Conservation (phyloP, 805 yeast genomes). For the Candida michaelii region DNA sequence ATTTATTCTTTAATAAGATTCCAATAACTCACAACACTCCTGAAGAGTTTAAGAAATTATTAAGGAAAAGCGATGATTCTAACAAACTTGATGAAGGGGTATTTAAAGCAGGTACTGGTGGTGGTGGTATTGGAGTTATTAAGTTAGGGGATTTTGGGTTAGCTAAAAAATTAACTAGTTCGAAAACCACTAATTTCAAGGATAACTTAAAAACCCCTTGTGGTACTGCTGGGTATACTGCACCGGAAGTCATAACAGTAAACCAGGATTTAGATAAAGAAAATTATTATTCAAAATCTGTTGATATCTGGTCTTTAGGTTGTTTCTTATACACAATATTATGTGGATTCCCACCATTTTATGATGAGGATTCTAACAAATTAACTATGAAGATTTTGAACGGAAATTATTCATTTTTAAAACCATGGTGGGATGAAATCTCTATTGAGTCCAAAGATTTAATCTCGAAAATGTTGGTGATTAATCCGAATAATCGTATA, state of each 20-base stretch:
- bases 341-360: slow-evolving; percentile 76
- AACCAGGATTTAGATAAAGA: slow-evolving; percentile 22
- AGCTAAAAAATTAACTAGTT: slow-evolving; percentile 50
- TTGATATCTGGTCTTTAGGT: slow-evolving; percentile 74
- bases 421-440: slow-evolving; percentile 91
- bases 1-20: slow-evolving; percentile 61
- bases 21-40: slow-evolving; percentile 42
- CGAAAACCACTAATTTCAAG: slow-evolving; percentile 6
- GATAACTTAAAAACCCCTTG: slow-evolving; percentile 63
- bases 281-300: slow-evolving; percentile 61
- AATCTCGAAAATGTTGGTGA: slow-evolving; percentile 63
- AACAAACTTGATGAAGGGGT: slow-evolving; percentile 63
- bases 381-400: slow-evolving; percentile 66
- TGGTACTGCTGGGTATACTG: slow-evolving; percentile 75
- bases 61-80: slow-evolving; percentile 57
- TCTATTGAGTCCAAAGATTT: slow-evolving; percentile 67
- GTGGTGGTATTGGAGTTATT: slow-evolving; percentile 62
- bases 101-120: slow-evolving; percentile 52
- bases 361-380: slow-evolving; percentile 63
- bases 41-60: slow-evolving; percentile 23
- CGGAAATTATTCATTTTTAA: slow-evolving; percentile 71
- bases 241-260: slow-evolving; percentile 64
- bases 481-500: slow-evolving; percentile 67
- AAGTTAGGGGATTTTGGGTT: slow-evolving; percentile 72
- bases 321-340: slow-evolving; percentile 67